Base-by-base conservation (phyloP, 116 monocot species). In the Iris pallida region DNA sequence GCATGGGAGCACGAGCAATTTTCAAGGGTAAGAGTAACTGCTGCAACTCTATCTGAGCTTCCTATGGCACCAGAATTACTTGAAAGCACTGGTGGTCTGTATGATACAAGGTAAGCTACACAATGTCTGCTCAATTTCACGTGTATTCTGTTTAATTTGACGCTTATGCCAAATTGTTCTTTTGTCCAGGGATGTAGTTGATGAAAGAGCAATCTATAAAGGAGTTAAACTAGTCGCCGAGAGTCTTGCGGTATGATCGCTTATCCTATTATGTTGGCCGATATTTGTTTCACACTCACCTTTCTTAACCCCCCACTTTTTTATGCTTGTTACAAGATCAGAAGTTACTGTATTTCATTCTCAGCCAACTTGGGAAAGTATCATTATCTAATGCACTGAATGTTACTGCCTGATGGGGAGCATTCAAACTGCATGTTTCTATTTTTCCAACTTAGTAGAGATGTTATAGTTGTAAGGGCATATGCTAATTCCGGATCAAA, bases 1-100 rank as follows among this genome's bases (percentile, higher is more conserved):
- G 85, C 93, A 55, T 98, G 98, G 98, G 98, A 93, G 66, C 98
- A 98, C 64, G 98, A 98, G 42, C 98, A 98, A 61, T 98, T 98
- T 77, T 98, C 98, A 44, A 90, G 93, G 68, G 65, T 86, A 20
- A 88, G 93, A 75, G 83, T 98, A 55, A 98, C 98, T 62, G 98
- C 98, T 67, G 63, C 82, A 20, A 98, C 93, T 53, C 84, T 98
- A 53, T 98, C 98, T 20, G 86, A 82, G 69, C 80, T 98, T 73
- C 64, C 93, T 56, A 58, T 43, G 17, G 76, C 93, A 66, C 85
- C 98, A 54, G 83, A 88, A 65, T 75, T 98, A 52, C 78, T 98
- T 57, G 82, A 93, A 83, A 90, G 82, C 64, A 74, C 86, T 14
- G 93, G 93, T 46, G 86, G 86, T 58, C 58, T 98, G 13, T 63